phyloP scores from a whole-genome alignment of 805 yeast genomes.

The Saccharomycopsis vini region DNA sequence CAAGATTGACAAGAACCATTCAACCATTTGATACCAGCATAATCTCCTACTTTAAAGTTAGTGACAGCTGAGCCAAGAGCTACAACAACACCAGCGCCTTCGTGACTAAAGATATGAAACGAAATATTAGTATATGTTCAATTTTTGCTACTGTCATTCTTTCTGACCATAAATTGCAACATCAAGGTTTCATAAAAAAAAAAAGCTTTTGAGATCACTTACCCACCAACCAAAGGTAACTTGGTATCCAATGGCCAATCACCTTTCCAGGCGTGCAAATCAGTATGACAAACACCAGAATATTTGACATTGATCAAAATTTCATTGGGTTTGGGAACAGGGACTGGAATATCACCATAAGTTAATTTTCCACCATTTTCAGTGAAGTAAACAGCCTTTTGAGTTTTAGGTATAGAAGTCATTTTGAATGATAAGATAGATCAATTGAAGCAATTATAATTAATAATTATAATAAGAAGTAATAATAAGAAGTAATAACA shows the following conservation, averaged over 20 bases:
- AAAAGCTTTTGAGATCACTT: no score
- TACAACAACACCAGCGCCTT: constrained; percentile 82
- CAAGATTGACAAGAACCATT: constrained; percentile 70
- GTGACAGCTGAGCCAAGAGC: constrained; percentile 62
- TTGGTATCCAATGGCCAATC: constrained; percentile 56
- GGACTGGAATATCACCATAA: constrained; percentile 72
- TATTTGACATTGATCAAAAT: constrained; percentile 57
- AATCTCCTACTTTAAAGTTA: constrained; percentile 70
- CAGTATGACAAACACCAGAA: constrained; percentile 72
- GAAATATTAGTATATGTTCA: no score
- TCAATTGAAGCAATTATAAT: no score
- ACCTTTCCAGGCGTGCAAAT: constrained; percentile 67
- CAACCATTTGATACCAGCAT: constrained; percentile 79
- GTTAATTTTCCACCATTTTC: constrained; percentile 52
- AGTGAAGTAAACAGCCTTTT: constrained; percentile 65
- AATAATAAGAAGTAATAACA: no score
- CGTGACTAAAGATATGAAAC: no score
- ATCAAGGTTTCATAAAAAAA: no score
- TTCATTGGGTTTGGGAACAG: constrained; percentile 56
- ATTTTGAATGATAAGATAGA: constrained; percentile 18
- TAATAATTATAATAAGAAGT: no score
- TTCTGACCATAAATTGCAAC: no score
- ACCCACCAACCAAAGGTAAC: constrained; percentile 76
- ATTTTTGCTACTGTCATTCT: no score
- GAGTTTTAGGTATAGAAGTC: constrained; percentile 49